A percentile compares a stretch with the other conserved stretches of the same genome.
These are phyloP conservation scores for Neurospora crassa DNA, from an alignment of 2,329 filamentous ascomycete species.

Conservation along the genomic window DNA sequence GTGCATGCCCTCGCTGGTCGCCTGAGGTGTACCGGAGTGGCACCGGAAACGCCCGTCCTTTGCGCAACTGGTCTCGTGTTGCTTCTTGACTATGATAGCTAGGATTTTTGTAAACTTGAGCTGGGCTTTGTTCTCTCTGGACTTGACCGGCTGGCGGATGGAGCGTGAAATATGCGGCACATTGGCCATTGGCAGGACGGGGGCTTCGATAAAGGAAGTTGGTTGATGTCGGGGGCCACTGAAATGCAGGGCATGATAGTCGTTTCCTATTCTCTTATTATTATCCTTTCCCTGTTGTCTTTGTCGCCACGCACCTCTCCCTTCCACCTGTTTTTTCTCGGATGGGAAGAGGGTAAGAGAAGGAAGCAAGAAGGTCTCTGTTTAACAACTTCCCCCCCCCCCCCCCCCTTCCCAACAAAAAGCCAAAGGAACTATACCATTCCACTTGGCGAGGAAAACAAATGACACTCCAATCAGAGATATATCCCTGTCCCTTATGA, in stretches of 20 bases:
- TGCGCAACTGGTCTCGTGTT: slow-evolving; percentile 7
- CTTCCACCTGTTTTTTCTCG: background rate
- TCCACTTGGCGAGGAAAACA: background rate
- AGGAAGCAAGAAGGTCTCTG: background rate
- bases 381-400: background rate
- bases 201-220: slow-evolving; percentile 26
- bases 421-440: background rate
- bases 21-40: slow-evolving; percentile 1
- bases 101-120: slow-evolving; percentile 2
- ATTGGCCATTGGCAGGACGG: slow-evolving; percentile 23
- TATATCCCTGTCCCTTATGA: background rate
- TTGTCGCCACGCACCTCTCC: background rate
- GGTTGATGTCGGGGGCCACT: slow-evolving; percentile 22
- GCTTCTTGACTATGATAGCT: slow-evolving; percentile 4
- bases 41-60: slow-evolving; percentile 3
- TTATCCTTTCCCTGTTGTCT: background rate
- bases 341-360: background rate
- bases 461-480: background rate
- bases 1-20: slow-evolving; percentile 5
- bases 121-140: slow-evolving; percentile 5
- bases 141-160: slow-evolving; percentile 13
- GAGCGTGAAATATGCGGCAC: slow-evolving; percentile 15
- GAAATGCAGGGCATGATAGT: slow-evolving; percentile 30
- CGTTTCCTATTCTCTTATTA: slow-evolving; percentile 1
- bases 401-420: background rate